Percentiles rank a stretch among this genome's conserved stretches.
Evolutionary conservation across 2,329 filamentous ascomycete genomes (phyloP).

Genomic region (Fusarium sororula): DNA sequence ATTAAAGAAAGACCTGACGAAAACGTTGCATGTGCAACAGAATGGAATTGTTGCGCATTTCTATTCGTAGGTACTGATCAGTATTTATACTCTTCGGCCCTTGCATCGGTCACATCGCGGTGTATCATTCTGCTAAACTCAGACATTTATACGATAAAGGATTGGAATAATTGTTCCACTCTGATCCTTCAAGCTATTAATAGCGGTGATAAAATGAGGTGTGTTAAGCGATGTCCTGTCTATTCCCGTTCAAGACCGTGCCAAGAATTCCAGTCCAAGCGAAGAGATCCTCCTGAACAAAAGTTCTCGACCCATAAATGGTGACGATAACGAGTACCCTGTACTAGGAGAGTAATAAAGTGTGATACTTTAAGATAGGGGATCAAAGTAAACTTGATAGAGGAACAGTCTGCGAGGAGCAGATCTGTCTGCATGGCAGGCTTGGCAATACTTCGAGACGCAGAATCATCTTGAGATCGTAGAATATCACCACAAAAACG

Average conservation of each 20-base stretch:
- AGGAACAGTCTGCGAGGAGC: no score
- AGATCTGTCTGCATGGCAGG: no score
- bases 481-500: no score
- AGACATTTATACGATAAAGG: neutral
- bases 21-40: fast-evolving
- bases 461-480: neutral
- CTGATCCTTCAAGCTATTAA: neutral
- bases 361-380: fast-evolving
- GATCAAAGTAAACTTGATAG: fast-evolving
- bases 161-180: neutral
- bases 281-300: neutral
- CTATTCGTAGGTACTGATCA: fast-evolving
- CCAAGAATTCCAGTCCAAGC: neutral
- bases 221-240: neutral
- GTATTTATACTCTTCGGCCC: fast-evolving
- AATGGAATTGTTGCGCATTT: neutral
- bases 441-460: neutral
- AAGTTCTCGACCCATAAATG: neutral
- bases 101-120: neutral
- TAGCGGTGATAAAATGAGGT: neutral
- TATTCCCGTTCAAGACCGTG: neutral
- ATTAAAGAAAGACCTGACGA: neutral
- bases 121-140: neutral
- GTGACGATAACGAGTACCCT: neutral
- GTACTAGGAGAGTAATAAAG: fast-evolving